phyloP scores from a whole-genome alignment of 345 rosid species.

The Brassica incana region DNA sequence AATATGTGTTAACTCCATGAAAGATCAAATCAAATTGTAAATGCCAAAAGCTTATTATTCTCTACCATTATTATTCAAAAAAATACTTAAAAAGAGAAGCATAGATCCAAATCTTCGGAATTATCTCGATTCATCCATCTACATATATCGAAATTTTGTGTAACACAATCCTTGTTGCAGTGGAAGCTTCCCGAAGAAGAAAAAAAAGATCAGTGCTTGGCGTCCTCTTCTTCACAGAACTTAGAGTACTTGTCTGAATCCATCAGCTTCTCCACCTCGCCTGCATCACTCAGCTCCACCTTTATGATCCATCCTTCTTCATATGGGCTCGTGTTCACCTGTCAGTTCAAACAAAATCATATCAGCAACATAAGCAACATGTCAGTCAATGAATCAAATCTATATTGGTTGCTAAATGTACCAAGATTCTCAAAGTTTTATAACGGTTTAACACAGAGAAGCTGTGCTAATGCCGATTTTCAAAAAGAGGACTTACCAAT shows the following conservation, averaged over 20 bases:
- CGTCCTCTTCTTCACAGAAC: constrained; percentile 95
- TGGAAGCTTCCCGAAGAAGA: neutral
- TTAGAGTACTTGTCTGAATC: constrained; percentile 73
- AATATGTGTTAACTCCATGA: neutral
- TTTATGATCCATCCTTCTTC: constrained; percentile 86
- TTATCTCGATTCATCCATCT: constrained; percentile 1
- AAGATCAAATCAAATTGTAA: neutral
- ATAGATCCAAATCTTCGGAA: neutral
- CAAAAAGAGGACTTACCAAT: constrained; percentile 56
- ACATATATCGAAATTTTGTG: neutral
- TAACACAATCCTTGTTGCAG: constrained; percentile 2
- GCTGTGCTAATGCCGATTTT: neutral
- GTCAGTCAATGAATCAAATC: neutral
- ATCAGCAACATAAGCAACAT: neutral
- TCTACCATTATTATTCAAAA: constrained; percentile 28
- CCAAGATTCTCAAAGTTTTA: neutral
- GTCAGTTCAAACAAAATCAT: neutral
- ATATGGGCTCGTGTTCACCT: constrained; percentile 89
- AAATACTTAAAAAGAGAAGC: neutral
- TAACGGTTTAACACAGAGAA: neutral
- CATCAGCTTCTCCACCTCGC: constrained; percentile 72
- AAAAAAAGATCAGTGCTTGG: constrained; percentile 54
- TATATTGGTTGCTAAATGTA: neutral
- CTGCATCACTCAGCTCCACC: constrained; percentile 58
- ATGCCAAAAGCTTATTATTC: constrained; percentile 9